These are phyloP conservation scores for Luzula sylvatica DNA, from an alignment of 176 grass and related monocot species.

Conservation along the genomic window DNA sequence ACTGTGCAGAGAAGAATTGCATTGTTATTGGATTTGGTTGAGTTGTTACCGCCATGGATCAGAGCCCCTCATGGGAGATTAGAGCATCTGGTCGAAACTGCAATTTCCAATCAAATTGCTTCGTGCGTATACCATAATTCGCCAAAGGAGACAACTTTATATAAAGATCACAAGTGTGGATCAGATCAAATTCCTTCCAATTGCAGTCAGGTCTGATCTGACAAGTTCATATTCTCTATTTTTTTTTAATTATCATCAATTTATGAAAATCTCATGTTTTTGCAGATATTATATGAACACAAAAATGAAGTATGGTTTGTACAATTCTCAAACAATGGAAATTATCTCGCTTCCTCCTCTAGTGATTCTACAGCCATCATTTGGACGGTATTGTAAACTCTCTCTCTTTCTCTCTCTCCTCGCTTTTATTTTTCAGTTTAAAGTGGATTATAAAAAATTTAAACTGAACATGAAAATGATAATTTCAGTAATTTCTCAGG, in stretches of 20 bases:
- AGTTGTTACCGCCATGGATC: constrained; percentile 61
- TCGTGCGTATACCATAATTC: constrained; percentile 82
- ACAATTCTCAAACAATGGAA: constrained; percentile 93
- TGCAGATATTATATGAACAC: constrained; percentile 88
- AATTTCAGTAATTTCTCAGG: constrained; percentile 29
- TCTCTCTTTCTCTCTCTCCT: not conserved
- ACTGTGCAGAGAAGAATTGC: constrained; percentile 42
- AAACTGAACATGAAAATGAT: constrained; percentile 4
- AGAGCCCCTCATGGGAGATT: constrained; percentile 46
- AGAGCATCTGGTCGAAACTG: constrained; percentile 66
- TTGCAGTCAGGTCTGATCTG: constrained; percentile 61
- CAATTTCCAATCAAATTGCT: constrained; percentile 45
- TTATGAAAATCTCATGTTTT: constrained; percentile 28
- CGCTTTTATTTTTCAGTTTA: not conserved
- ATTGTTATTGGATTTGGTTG: constrained; percentile 75
- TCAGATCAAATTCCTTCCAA: constrained; percentile 67
- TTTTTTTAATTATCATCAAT: constrained; percentile 2
- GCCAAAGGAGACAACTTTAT: constrained; percentile 49
- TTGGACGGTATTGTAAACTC: constrained; percentile 77
- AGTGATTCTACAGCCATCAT: constrained; percentile 91
- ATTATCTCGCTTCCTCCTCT: constrained; percentile 82
- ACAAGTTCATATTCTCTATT: not conserved
- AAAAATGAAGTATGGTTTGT: constrained; percentile 99
- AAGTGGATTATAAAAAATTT: too few species aligned
- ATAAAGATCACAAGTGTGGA: constrained; percentile 76